These are phyloP conservation scores for Cyclotella cryptica DNA, from an alignment of 108 stramenopile species.

Conservation along the genomic window DNA sequence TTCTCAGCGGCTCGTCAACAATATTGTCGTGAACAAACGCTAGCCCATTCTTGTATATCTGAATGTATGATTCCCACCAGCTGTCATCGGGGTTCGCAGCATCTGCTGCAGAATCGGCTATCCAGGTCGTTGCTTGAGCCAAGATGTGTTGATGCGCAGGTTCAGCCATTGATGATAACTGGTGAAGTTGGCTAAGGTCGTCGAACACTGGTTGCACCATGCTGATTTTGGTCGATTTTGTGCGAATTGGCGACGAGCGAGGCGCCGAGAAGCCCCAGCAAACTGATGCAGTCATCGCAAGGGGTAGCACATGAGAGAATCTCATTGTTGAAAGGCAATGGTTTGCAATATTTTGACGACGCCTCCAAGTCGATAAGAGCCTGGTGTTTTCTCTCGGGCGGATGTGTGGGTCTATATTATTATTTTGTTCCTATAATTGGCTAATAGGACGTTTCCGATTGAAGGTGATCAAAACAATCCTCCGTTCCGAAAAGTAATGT, in stretches of 20 bases:
- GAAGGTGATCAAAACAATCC: no score
- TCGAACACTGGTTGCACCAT: not conserved
- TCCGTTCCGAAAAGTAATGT: no score
- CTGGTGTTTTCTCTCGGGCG: no score
- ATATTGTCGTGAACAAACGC: constrained; percentile 64
- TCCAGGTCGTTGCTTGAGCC: constrained; percentile 22
- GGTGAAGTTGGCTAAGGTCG: not conserved
- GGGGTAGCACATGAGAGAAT: not conserved
- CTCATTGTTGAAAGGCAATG: not conserved
- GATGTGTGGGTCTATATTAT: no score
- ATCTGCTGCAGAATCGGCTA: constrained; percentile 32
- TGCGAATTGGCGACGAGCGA: not conserved
- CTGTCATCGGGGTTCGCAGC: constrained; percentile 10
- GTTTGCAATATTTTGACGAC: no score
- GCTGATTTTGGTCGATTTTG: not conserved
- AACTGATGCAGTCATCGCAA: not conserved
- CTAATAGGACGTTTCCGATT: no score
- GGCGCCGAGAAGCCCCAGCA: not conserved
- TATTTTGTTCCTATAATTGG: no score
- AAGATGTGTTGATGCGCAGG: not conserved
- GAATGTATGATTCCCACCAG: constrained; percentile 44
- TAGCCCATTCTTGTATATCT: constrained; percentile 51
- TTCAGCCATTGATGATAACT: not conserved
- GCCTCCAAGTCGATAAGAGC: no score
- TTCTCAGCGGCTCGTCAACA: constrained; percentile 70